These are phyloP conservation scores for Balamuthia mandrillaris DNA, from an alignment of 208 protist genomes.

Conservation along the genomic window DNA sequence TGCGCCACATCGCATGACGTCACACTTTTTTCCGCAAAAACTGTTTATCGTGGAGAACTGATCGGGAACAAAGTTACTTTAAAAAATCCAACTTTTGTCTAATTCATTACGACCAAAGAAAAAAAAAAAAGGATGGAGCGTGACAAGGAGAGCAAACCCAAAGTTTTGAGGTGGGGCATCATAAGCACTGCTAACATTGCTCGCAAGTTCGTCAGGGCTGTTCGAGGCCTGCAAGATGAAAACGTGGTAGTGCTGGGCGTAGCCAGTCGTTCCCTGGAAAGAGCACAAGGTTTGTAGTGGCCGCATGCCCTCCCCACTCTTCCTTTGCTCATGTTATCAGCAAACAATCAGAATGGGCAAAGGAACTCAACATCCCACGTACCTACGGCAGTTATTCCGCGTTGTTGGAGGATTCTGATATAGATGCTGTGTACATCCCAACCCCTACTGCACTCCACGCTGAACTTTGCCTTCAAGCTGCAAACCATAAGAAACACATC, in stretches of 20 bases:
- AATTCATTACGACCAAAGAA: too few species aligned
- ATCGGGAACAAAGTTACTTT: too few species aligned
- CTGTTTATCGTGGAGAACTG: too few species aligned
- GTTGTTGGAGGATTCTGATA: background rate
- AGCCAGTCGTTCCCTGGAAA: background rate
- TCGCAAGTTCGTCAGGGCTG: background rate
- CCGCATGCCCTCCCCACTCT: background rate
- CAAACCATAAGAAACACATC: conserved; percentile 11
- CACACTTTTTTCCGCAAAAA: too few species aligned
- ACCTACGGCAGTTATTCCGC: background rate
- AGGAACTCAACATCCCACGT: background rate
- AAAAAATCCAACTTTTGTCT: too few species aligned
- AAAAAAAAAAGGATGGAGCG: too few species aligned
- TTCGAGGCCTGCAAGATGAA: background rate
- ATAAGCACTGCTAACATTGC: background rate
- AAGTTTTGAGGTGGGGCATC: conserved; percentile 1
- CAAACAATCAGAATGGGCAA: background rate
- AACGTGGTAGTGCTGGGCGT: background rate
- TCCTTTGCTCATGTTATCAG: background rate
- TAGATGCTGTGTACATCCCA: conserved; percentile 22
- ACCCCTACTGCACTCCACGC: background rate
- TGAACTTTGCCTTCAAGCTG: background rate
- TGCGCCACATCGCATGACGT: too few species aligned
- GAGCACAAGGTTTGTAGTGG: background rate
- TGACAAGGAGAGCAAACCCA: too few species aligned